Evolutionary conservation across 495 filamentous ascomycete genomes (phyloP).

Genomic region (Mytilinidion resinicola): DNA sequence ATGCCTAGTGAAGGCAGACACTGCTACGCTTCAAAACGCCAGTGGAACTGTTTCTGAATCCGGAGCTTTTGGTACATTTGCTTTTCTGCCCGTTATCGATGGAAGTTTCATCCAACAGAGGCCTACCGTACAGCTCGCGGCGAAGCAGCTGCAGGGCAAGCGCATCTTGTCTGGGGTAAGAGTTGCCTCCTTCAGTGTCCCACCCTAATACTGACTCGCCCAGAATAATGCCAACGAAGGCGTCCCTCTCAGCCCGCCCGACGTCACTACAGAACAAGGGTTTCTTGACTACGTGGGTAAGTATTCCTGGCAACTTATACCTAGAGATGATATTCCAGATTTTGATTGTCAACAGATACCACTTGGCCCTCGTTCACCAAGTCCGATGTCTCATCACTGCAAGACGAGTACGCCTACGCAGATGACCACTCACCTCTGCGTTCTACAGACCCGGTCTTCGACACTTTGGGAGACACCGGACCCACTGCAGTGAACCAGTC

Average conservation of each 20-base stretch:
- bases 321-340: background rate
- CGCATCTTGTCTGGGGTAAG: background rate
- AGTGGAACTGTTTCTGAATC: constrained; percentile 1
- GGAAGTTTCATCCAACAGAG: background rate
- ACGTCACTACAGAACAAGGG: constrained; percentile 5
- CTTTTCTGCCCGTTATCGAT: background rate
- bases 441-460: constrained; percentile 14
- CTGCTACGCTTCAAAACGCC: background rate
- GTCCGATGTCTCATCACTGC: constrained; percentile 14
- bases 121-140: background rate
- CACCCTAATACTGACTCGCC: background rate
- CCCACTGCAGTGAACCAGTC: constrained; percentile 25
- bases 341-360: background rate
- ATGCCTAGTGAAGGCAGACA: background rate
- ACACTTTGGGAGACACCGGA: constrained; percentile 13
- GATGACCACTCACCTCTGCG: constrained; percentile 10
- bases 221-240: constrained; percentile 35
- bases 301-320: background rate
- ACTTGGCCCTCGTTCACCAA: constrained; percentile 21
- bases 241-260: constrained; percentile 20
- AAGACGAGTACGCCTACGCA: constrained; percentile 18
- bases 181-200: background rate
- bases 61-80: constrained; percentile 2
- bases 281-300: constrained; percentile 19
- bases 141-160: background rate